phyloP scores from a whole-genome alignment of 352 stramenopile species.

The Pythium angustatum region DNA sequence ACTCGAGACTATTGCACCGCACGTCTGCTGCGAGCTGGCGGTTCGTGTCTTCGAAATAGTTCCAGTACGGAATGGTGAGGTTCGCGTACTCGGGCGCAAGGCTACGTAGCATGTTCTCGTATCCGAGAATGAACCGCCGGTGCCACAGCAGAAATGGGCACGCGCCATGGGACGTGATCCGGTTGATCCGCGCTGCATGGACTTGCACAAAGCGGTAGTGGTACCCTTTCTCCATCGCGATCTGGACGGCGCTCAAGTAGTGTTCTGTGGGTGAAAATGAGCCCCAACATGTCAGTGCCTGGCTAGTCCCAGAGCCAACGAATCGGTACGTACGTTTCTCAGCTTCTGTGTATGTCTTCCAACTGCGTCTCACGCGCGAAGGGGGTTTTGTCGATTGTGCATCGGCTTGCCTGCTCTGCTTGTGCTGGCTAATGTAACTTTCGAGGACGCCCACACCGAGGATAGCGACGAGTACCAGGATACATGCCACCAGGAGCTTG shows the following conservation, averaged over 20 bases:
- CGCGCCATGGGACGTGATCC: constrained; percentile 26
- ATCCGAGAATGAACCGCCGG: constrained; percentile 30
- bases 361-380: constrained; percentile 16
- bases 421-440: too few species aligned
- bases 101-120: constrained; percentile 35
- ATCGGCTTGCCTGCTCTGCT: not conserved
- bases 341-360: constrained; percentile 19
- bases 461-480: not conserved
- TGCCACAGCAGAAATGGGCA: constrained; percentile 32
- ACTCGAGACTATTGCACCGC: constrained; percentile 24
- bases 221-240: constrained; percentile 29
- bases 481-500: not conserved
- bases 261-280: too few species aligned
- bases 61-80: constrained; percentile 31
- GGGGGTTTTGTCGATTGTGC: not conserved
- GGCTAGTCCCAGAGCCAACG: too few species aligned
- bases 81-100: constrained; percentile 24
- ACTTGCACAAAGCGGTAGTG: constrained; percentile 28
- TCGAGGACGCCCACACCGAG: too few species aligned
- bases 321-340: constrained; percentile 23
- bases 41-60: constrained; percentile 31
- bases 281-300: too few species aligned
- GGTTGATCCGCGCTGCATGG: constrained; percentile 17
- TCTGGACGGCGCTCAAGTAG: constrained; percentile 24
- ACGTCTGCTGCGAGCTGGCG: constrained; percentile 15